A percentile compares a stretch with the other conserved stretches of the same genome.
phyloP scores from a whole-genome alignment of 75 land plant genomes.

The Pinus taeda region DNA sequence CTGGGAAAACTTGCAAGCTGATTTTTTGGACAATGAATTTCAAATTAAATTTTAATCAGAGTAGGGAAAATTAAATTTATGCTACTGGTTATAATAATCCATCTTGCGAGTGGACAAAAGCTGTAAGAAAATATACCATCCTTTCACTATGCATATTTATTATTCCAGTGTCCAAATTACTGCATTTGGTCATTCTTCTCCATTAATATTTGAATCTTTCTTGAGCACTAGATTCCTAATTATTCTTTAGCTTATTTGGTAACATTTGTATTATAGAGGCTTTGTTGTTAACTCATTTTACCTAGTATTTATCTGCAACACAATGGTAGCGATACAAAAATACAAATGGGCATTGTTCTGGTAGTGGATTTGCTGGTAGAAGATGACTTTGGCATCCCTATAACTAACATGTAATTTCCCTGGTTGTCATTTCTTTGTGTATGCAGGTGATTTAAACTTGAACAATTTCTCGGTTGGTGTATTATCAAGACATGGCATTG shows the following conservation, averaged over 20 bases:
- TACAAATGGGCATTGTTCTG: background rate
- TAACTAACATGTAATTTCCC: background rate
- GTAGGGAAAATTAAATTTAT: background rate
- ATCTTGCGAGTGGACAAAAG: background rate
- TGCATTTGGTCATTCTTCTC: background rate
- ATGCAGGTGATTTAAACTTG: background rate
- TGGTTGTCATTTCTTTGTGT: background rate
- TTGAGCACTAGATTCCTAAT: too few species aligned
- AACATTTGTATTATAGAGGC: background rate
- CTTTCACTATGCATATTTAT: background rate
- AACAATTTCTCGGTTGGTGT: background rate
- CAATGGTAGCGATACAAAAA: background rate
- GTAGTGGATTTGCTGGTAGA: background rate
- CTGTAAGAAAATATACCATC: background rate
- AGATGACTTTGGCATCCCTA: background rate
- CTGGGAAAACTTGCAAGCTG: background rate
- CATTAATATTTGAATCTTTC: background rate
- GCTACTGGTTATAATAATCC: background rate
- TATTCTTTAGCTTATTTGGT: background rate
- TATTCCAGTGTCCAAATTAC: background rate
- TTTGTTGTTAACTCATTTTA: background rate
- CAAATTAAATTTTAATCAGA: background rate
- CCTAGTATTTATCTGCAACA: background rate
- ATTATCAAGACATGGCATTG: background rate
- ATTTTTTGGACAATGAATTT: background rate